Conservation (phyloP, 768 basidiomycete species). For the Tulasnella sp. region DNA sequence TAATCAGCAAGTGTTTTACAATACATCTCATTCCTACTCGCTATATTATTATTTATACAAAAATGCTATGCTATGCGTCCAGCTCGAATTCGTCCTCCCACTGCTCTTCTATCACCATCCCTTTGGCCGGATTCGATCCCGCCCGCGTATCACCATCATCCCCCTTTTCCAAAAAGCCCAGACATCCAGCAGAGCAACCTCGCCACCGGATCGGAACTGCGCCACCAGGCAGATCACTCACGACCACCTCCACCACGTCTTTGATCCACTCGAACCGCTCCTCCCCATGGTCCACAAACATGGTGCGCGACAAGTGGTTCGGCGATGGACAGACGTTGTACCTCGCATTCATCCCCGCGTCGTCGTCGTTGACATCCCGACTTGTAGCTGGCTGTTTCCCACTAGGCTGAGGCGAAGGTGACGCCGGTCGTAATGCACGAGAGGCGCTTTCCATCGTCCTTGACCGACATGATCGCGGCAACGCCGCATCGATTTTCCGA, state of each 20-base stretch:
- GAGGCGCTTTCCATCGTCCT: slow-evolving; percentile 10
- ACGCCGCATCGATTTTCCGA: slow-evolving; percentile 10
- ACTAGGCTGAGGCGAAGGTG: not conserved
- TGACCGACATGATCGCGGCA: slow-evolving; percentile 15
- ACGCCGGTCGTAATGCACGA: not conserved
- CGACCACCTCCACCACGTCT: slow-evolving; percentile 49
- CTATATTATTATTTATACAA: not conserved
- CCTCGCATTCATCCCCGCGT: slow-evolving; percentile 18
- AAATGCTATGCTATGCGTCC: not conserved
- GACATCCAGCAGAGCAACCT: slow-evolving; percentile 61
- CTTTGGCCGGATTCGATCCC: not conserved
- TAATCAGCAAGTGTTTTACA: not conserved
- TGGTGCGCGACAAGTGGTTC: slow-evolving; percentile 28
- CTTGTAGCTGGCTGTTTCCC: not conserved
- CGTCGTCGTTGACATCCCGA: not conserved
- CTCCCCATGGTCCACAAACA: slow-evolving; percentile 58
- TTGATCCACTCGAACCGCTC: slow-evolving; percentile 65
- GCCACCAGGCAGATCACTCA: slow-evolving; percentile 43
- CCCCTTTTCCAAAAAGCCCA: slow-evolving; percentile 52
- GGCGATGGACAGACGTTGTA: slow-evolving; percentile 28
- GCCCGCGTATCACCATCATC: not conserved
- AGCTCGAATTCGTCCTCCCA: slow-evolving; percentile 14
- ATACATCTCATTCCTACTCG: not conserved
- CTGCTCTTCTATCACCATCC: not conserved
- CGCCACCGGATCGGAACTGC: slow-evolving; percentile 62